These are phyloP conservation scores for Pelagophyceae sp. DNA, from an alignment of 352 stramenopile species.

Conservation along the genomic window DNA sequence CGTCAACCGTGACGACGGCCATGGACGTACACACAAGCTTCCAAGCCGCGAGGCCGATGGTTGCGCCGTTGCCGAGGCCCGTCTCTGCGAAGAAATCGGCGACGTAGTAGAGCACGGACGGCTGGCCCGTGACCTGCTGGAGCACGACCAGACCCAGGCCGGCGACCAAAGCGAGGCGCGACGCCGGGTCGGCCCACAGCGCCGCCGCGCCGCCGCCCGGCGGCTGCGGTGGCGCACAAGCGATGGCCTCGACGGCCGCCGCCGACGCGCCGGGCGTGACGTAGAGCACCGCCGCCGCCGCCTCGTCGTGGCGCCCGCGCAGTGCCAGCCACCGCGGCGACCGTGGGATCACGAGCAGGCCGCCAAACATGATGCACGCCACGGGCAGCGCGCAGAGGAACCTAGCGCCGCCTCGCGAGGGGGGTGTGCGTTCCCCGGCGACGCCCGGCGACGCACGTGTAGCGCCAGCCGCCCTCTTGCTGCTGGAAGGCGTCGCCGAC, in stretches of 20 bases:
- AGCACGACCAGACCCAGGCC: slow-evolving; percentile 44
- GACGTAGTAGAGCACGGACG: slow-evolving; percentile 53
- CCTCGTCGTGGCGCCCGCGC: slow-evolving; percentile 25
- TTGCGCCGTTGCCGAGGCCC: slow-evolving; percentile 38
- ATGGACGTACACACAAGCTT: slow-evolving; percentile 49
- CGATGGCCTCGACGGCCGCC: slow-evolving; percentile 19
- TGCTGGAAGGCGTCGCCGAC: slow-evolving; percentile 41
- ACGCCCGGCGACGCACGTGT: too few species aligned
- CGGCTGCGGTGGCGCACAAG: not conserved
- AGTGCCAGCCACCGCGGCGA: slow-evolving; percentile 40
- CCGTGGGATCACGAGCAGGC: slow-evolving; percentile 40
- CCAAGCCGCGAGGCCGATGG: slow-evolving; percentile 42
- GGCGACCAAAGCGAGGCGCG: slow-evolving; percentile 33
- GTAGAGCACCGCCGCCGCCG: slow-evolving; percentile 23
- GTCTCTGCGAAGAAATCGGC: slow-evolving; percentile 48
- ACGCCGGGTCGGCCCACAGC: slow-evolving; percentile 17
- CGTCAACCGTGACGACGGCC: slow-evolving; percentile 46
- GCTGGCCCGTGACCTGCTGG: slow-evolving; percentile 55
- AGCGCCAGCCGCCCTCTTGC: slow-evolving; percentile 36
- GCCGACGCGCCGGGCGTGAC: slow-evolving; percentile 31
- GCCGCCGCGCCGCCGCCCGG: not conserved
- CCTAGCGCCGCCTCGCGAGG: too few species aligned
- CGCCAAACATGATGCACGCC: slow-evolving; percentile 32
- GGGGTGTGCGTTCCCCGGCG: not conserved
- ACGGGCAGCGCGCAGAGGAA: slow-evolving; percentile 23